Percentiles rank a stretch among this genome's conserved stretches.
These are phyloP conservation scores for Moelleriella libera DNA, from an alignment of 2,329 filamentous ascomycete genomes.

Conservation along the genomic window DNA sequence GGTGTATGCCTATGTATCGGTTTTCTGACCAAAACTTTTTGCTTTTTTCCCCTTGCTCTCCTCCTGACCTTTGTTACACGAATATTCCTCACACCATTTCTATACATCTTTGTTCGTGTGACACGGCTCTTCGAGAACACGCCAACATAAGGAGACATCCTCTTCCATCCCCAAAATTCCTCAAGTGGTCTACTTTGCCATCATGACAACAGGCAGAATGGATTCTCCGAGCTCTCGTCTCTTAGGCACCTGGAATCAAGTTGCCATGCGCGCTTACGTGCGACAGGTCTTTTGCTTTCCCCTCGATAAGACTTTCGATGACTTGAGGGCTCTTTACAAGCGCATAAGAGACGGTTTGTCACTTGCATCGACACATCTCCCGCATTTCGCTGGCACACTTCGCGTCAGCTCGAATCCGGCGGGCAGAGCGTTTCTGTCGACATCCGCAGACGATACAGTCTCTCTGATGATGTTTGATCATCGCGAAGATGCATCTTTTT, in stretches of 20 bases:
- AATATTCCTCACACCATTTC: too few relatives aligned
- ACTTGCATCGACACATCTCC: conserved; percentile 8
- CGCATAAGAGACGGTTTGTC: conserved; percentile 2
- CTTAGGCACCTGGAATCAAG: conserved; percentile 7
- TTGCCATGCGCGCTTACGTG: conserved; percentile 6
- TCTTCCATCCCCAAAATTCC: background rate
- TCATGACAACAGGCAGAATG: background rate
- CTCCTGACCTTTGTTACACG: too few relatives aligned
- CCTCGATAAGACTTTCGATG: conserved; percentile 1
- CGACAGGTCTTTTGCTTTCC: conserved; percentile 8
- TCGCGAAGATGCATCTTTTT: conserved; percentile 6
- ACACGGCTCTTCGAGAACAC: background rate
- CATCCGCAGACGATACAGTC: conserved; percentile 6
- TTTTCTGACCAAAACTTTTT: too few relatives aligned
- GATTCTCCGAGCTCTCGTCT: background rate
- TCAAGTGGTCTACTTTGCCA: background rate
- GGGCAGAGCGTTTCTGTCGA: conserved; percentile 8
- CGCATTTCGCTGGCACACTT: conserved; percentile 14
- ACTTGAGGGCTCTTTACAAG: conserved; percentile 2
- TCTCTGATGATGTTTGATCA: conserved; percentile 8
- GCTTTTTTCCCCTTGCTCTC: too few relatives aligned
- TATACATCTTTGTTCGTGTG: too few relatives aligned
- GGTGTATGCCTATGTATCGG: too few relatives aligned
- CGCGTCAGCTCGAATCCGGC: conserved; percentile 6
- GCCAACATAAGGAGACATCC: background rate